Percentiles rank a stretch among this genome's conserved stretches.
phyloP scores from a whole-genome alignment of 2,329 filamentous ascomycete genomes.

The Penicillium sp. region DNA sequence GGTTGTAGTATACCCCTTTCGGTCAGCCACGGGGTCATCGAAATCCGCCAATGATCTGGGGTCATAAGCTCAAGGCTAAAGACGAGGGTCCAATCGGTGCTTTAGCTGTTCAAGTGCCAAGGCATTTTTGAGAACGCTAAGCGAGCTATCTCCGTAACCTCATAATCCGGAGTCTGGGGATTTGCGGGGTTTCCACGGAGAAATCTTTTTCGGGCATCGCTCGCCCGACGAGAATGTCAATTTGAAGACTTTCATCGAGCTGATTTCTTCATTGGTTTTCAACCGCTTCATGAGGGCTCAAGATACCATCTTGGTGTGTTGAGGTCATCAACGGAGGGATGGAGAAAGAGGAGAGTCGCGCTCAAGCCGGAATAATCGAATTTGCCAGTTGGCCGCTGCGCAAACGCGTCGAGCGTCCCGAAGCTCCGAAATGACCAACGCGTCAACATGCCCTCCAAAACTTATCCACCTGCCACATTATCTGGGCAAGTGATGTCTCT shows the following conservation, averaged over 20 bases:
- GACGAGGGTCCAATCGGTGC: neutral
- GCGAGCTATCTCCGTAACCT: neutral
- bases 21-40: neutral
- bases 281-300: neutral
- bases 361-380: neutral
- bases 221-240: conserved; percentile 13
- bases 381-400: neutral
- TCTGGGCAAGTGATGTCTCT: no score
- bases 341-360: neutral
- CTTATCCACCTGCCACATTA: no score
- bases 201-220: conserved; percentile 18
- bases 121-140: conserved; percentile 13
- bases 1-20: neutral
- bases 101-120: neutral
- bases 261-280: neutral
- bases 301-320: neutral
- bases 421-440: no score
- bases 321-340: neutral
- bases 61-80: neutral
- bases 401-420: no score
- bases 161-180: conserved; percentile 3
- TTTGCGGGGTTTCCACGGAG: conserved; percentile 14
- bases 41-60: neutral
- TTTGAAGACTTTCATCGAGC: neutral
- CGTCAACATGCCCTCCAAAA: no score